Evolutionary conservation across 2,329 filamentous ascomycete genomes (phyloP).

Genomic region (Rutstroemia sp.): DNA sequence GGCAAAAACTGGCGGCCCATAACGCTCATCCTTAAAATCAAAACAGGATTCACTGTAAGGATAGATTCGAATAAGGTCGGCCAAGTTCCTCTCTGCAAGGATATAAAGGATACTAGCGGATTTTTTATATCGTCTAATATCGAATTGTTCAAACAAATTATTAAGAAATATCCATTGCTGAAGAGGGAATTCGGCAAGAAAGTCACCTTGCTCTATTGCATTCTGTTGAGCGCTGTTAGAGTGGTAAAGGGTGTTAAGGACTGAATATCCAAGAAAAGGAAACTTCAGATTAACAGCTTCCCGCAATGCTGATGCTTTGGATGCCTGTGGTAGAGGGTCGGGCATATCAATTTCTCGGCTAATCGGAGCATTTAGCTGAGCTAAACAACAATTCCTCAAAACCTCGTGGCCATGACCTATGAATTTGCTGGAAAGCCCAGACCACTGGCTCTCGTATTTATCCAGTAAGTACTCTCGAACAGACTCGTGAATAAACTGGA

Average conservation of each 20-base stretch:
- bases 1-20: slow-evolving; percentile 31
- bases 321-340: slow-evolving; percentile 7
- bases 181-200: slow-evolving; percentile 30
- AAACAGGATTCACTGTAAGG: slow-evolving; percentile 17
- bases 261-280: slow-evolving; percentile 42
- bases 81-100: slow-evolving; percentile 29
- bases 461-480: slow-evolving; percentile 36
- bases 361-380: slow-evolving; percentile 17
- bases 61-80: slow-evolving; percentile 24
- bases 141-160: slow-evolving; percentile 28
- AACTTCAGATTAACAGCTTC: slow-evolving; percentile 22
- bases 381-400: slow-evolving; percentile 21
- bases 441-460: slow-evolving; percentile 23
- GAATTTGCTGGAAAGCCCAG: slow-evolving; percentile 14
- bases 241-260: slow-evolving; percentile 35
- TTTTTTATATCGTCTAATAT: slow-evolving; percentile 22
- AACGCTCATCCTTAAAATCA: slow-evolving; percentile 27
- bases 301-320: slow-evolving; percentile 15
- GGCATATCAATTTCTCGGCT: slow-evolving; percentile 12
- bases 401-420: slow-evolving; percentile 19
- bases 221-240: slow-evolving; percentile 31
- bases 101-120: slow-evolving; percentile 30
- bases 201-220: slow-evolving; percentile 28
- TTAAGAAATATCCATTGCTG: slow-evolving; percentile 26
- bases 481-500: slow-evolving; percentile 37